Conservation (phyloP, 257 asterid genomes). For the Solanum appendiculatum region DNA sequence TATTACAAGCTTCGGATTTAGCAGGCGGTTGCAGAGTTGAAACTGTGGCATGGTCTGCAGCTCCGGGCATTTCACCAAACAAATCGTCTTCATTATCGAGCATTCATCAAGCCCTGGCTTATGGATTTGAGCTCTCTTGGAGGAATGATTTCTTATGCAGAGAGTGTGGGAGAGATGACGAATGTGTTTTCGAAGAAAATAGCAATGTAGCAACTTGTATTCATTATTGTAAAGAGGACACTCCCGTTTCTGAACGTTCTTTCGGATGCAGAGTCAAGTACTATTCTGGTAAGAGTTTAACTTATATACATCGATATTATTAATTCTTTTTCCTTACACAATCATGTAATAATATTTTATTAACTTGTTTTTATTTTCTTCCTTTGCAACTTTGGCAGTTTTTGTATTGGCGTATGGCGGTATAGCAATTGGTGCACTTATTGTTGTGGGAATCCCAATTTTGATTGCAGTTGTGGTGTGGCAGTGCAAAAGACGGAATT, state of each 20-base stretch:
- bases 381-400: not conserved
- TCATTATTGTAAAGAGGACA: not conserved
- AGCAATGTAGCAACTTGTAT: constrained; percentile 8
- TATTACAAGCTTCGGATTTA: constrained; percentile 13
- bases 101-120: not conserved
- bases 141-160: not conserved
- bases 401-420: not conserved
- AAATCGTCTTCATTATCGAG: not conserved
- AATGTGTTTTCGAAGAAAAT: not conserved
- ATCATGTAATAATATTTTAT: not conserved
- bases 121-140: not conserved
- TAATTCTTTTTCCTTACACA: not conserved
- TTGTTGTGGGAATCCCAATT: constrained; percentile 21
- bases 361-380: not conserved
- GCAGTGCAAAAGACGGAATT: constrained; percentile 15
- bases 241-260: not conserved
- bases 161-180: not conserved
- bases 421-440: not conserved
- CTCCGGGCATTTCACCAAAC: not conserved
- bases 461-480: constrained; percentile 17
- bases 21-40: constrained; percentile 35
- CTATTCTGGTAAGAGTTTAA: not conserved
- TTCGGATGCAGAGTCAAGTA: not conserved
- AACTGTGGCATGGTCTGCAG: constrained; percentile 3
- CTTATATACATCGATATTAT: not conserved